Evolutionary conservation across 805 yeast species (phyloP).

Genomic region (Saturnispora quitensis): DNA sequence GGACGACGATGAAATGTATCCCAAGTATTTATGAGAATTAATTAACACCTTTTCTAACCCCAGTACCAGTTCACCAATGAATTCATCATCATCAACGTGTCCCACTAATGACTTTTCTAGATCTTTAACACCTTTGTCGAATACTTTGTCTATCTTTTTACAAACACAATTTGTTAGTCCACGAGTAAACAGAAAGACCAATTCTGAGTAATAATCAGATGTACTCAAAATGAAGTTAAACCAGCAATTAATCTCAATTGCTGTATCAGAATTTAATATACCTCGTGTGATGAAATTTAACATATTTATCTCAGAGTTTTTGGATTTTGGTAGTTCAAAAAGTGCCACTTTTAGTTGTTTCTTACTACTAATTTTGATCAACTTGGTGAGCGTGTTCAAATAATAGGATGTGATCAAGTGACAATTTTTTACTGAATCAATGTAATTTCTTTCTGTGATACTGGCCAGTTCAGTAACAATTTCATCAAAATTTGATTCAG

Average conservation of each 20-base stretch:
- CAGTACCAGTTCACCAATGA: conserved; percentile 36
- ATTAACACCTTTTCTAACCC: conserved; percentile 63
- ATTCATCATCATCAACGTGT: conserved; percentile 25
- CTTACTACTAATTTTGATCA: conserved; percentile 21
- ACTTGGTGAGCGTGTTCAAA: conserved; percentile 16
- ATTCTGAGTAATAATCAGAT: conserved; percentile 20
- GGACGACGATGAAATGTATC: conserved; percentile 11
- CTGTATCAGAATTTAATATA: conserved; percentile 14
- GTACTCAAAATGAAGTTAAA: conserved; percentile 17
- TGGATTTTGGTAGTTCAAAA: conserved; percentile 12
- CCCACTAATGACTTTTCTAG: not conserved
- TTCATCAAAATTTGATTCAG: conserved; percentile 42
- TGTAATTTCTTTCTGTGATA: conserved; percentile 11
- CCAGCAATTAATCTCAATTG: conserved; percentile 24
- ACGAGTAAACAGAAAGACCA: conserved; percentile 18
- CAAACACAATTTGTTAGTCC: conserved; percentile 23
- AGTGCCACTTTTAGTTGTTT: conserved; percentile 12
- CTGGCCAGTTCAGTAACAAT: conserved; percentile 14
- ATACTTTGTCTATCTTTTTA: conserved; percentile 20
- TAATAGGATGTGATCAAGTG: conserved; percentile 15
- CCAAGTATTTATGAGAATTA: conserved; percentile 46
- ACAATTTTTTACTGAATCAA: conserved; percentile 5
- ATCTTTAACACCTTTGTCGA: conserved; percentile 5
- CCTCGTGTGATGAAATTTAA: conserved; percentile 22
- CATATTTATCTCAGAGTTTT: conserved; percentile 12